Percentiles rank a stretch among this genome's conserved stretches.
phyloP scores from a whole-genome alignment of 768 basidiomycete species.

The Tephrocybe sp. region DNA sequence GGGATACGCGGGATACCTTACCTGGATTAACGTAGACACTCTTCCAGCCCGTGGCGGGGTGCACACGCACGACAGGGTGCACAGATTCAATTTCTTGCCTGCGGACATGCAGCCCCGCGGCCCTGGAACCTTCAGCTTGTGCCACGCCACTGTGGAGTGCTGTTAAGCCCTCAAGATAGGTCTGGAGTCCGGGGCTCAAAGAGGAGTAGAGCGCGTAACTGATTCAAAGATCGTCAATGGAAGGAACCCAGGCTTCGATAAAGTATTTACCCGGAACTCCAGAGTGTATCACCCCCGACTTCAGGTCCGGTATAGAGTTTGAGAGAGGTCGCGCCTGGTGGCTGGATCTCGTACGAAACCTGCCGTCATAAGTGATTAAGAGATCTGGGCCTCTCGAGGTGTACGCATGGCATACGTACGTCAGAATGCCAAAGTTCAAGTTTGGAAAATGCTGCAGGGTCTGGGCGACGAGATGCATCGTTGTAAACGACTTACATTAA shows the following conservation, averaged over 20 bases:
- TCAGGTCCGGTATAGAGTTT: constrained; percentile 70
- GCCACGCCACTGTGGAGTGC: constrained; percentile 77
- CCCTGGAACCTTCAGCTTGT: constrained; percentile 73
- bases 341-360: constrained; percentile 78
- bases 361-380: constrained; percentile 9
- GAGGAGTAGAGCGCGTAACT: constrained; percentile 86
- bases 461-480: constrained; percentile 59
- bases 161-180: constrained; percentile 68
- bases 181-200: constrained; percentile 70
- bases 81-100: constrained; percentile 65
- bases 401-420: constrained; percentile 31
- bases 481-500: constrained; percentile 69
- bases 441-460: constrained; percentile 64
- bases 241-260: neutral
- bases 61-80: constrained; percentile 81
- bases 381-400: neutral
- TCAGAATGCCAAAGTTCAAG: constrained; percentile 83
- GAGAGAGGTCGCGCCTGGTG: constrained; percentile 77
- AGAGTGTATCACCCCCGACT: constrained; percentile 76
- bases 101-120: constrained; percentile 67
- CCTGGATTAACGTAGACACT: constrained; percentile 79
- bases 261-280: constrained; percentile 62
- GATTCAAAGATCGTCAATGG: neutral
- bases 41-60: constrained; percentile 85
- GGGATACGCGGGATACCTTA: constrained; percentile 20